Conservation (phyloP, 352 stramenopile genomes). For the Salisapilia sapeloensis region DNA sequence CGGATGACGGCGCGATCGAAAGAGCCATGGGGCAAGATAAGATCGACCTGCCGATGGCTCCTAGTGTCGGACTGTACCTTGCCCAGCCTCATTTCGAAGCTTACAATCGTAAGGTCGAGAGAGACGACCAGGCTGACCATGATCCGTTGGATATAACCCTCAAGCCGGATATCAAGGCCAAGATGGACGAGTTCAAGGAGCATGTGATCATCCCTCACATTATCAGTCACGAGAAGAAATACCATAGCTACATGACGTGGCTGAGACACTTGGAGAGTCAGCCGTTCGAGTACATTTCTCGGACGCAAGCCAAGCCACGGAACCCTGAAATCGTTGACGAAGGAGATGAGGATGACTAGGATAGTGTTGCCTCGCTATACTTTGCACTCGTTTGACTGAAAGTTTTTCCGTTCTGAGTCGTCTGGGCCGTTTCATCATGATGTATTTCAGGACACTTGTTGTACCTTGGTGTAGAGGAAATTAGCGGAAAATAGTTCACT, state of each 20-base stretch:
- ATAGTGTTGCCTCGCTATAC: too few relatives aligned
- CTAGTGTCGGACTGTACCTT: slow-evolving; percentile 73
- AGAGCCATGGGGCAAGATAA: slow-evolving; percentile 52
- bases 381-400: too few relatives aligned
- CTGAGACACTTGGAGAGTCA: slow-evolving; percentile 45
- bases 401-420: too few relatives aligned
- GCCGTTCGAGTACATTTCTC: slow-evolving; percentile 57
- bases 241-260: slow-evolving; percentile 72
- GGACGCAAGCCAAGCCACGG: slow-evolving; percentile 11
- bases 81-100: slow-evolving; percentile 75
- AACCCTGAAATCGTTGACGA: slow-evolving; percentile 8
- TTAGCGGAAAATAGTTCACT: too few relatives aligned
- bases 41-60: slow-evolving; percentile 77
- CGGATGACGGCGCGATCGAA: slow-evolving; percentile 25
- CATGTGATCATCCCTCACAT: slow-evolving; percentile 71
- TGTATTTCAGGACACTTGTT: too few relatives aligned
- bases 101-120: slow-evolving; percentile 66
- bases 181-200: slow-evolving; percentile 66
- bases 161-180: slow-evolving; percentile 19
- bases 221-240: slow-evolving; percentile 56
- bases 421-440: too few relatives aligned
- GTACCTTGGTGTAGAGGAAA: too few relatives aligned
- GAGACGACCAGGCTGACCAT: slow-evolving; percentile 48
- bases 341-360: slow-evolving; percentile 1
- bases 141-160: slow-evolving; percentile 39